Base-by-base conservation (phyloP, 441 rosid genomes). In the Eutrema salsugineum region DNA sequence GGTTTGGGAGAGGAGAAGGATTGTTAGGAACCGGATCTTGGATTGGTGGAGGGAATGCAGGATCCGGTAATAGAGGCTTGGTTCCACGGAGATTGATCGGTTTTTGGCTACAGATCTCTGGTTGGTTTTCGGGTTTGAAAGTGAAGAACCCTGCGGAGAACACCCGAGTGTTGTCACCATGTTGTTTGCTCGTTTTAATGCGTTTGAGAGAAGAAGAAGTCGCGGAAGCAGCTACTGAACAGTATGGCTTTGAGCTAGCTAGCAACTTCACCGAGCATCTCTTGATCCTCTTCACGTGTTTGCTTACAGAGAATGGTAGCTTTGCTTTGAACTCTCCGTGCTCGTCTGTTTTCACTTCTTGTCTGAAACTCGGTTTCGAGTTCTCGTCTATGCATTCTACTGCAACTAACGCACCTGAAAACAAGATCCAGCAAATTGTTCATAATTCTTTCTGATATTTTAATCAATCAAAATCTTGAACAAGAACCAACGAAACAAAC, bases 101-200 rank as follows among this genome's bases (percentile, higher is more conserved):
- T 67, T 86, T 88, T 63, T 86, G 83, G 73, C 81, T 85, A 73
- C 97, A 91, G 5, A 86, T 55, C 38, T 64, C 66, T 14, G 97
- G 94, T 61, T 78, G 95, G 30, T 78, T 85, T 11, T 76, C 62
- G 0, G 97, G 99, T 83, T 84, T 91, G 85, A 94, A 92, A 63
- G 87, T 85, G 79, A 91, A 89, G 79, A 85, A 81, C 0, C 99
- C 97, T 6, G 99, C 93, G 11, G 99, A 90, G 86, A 90, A 94
- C 12, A 91, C 70, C 2, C 80, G 82, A 5, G 65, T 65, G 0
- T 53, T 66, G 36, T 77, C 74, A 44, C 93, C 93, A 16, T 79
- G 75, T 55, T 79, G 75, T 55, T 75, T 77, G 58, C 78, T 80
- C 4, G 85, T 70, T 81, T 81, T 90, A 30, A 90, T 83, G 24